These are phyloP conservation scores for Cardiospermum halicacabum DNA, from an alignment of 345 rosid species.

Conservation along the genomic window DNA sequence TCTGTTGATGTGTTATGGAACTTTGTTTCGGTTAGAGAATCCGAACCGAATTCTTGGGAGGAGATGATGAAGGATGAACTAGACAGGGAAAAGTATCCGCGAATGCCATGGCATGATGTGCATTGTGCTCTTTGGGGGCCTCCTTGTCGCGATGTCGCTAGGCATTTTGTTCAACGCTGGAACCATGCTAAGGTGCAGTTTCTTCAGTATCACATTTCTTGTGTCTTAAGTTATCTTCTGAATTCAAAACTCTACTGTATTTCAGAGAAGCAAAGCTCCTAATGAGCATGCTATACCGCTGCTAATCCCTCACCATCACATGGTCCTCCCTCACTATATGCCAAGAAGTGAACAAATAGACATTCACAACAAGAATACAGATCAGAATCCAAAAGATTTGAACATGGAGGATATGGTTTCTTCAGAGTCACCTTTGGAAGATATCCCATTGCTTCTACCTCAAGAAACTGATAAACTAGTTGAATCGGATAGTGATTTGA, in stretches of 20 bases:
- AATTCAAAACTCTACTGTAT: conserved; percentile 4
- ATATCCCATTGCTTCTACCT: conserved; percentile 85
- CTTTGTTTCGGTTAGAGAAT: conserved; percentile 53
- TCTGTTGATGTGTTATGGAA: conserved; percentile 2
- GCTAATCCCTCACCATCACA: conserved; percentile 89
- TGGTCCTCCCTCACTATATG: conserved; percentile 96
- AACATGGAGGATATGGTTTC: conserved; percentile 42
- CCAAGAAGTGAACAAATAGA: conserved; percentile 60
- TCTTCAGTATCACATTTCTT: background rate
- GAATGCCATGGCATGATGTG: conserved; percentile 99
- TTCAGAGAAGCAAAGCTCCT: conserved; percentile 85
- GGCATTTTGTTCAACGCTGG: conserved; percentile 97
- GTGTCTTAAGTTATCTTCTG: conserved; percentile 2
- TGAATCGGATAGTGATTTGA: conserved; percentile 15
- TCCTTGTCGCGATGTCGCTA: conserved; percentile 81
- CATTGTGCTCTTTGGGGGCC: conserved; percentile 99
- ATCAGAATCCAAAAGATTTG: conserved; percentile 30
- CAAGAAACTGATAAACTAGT: conserved; percentile 50
- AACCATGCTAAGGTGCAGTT: conserved; percentile 83
- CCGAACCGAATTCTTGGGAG: conserved; percentile 98
- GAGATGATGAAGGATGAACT: conserved; percentile 81
- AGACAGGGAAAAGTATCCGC: conserved; percentile 65
- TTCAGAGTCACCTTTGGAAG: conserved; percentile 51
- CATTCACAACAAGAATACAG: conserved; percentile 34
- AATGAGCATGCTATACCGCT: conserved; percentile 78